Conservation (phyloP, 352 stramenopile genomes). For the Phytophthora foliorum region DNA sequence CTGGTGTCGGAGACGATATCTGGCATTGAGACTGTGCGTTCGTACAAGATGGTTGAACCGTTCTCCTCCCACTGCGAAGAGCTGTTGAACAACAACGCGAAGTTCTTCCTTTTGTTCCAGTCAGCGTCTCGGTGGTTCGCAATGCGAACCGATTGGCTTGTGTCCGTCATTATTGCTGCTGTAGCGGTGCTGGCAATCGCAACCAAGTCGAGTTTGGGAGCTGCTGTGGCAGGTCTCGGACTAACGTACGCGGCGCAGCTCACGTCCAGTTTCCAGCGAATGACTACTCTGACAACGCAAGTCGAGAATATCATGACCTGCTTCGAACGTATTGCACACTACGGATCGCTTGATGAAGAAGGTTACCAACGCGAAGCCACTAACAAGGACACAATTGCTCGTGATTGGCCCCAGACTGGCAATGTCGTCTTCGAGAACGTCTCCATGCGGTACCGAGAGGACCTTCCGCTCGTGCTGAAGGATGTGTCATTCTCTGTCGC, state of each 20-base stretch:
- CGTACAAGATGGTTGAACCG: conserved; percentile 57
- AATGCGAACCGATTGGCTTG: conserved; percentile 88
- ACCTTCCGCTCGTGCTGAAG: conserved; percentile 56
- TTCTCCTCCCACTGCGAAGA: conserved; percentile 49
- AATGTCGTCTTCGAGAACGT: conserved; percentile 54
- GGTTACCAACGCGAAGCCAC: conserved; percentile 34
- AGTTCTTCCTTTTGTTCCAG: conserved; percentile 51
- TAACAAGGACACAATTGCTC: conserved; percentile 7
- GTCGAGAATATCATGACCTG: conserved; percentile 71
- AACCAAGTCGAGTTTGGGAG: conserved; percentile 46
- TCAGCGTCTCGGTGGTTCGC: conserved; percentile 91
- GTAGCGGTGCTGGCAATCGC: conserved; percentile 89
- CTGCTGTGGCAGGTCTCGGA: conserved; percentile 33
- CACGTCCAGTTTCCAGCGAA: conserved; percentile 55
- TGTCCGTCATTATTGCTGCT: conserved; percentile 88
- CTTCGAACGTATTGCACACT: conserved; percentile 53
- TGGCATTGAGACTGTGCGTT: conserved; percentile 93
- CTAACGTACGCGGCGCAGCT: conserved; percentile 52
- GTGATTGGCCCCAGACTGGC: conserved; percentile 51
- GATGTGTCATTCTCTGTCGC: conserved; percentile 58
- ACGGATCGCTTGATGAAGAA: conserved; percentile 49
- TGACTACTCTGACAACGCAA: conserved; percentile 35
- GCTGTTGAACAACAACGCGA: conserved; percentile 52
- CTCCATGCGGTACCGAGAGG: conserved; percentile 55
- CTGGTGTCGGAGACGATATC: conserved; percentile 94